phyloP scores from a whole-genome alignment of 768 basidiomycete genomes.

The Trametopsis cervina region DNA sequence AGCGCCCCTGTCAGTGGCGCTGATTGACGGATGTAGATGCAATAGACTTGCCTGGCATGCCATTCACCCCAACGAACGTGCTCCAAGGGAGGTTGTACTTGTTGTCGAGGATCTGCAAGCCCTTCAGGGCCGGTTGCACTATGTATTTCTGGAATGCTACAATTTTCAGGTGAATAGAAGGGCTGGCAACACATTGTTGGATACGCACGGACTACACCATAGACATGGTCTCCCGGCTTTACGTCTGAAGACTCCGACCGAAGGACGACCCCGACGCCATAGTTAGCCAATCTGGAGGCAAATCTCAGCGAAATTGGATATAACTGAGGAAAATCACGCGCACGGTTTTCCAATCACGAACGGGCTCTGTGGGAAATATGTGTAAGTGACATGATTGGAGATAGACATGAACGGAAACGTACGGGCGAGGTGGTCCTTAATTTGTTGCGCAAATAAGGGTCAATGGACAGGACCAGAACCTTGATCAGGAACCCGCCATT shows the following conservation, averaged over 20 bases:
- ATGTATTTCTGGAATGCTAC: constrained; percentile 36
- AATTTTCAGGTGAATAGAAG: not conserved
- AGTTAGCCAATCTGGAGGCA: constrained; percentile 17
- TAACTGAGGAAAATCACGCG: constrained; percentile 6
- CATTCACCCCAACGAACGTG: constrained; percentile 40
- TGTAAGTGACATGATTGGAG: too few species aligned
- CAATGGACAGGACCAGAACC: constrained; percentile 18
- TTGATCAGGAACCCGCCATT: constrained; percentile 25
- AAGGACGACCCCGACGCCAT: constrained; percentile 20
- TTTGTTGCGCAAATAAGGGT: constrained; percentile 15
- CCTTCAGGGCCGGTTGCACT: constrained; percentile 20
- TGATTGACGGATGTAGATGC: too few species aligned
- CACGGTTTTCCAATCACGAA: constrained; percentile 24
- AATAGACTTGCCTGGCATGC: constrained; percentile 35
- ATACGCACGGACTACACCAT: constrained; percentile 16
- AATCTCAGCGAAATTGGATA: constrained; percentile 25
- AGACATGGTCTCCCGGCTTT: constrained; percentile 21
- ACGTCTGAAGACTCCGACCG: constrained; percentile 19
- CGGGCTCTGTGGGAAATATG: too few species aligned
- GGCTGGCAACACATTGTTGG: constrained; percentile 36
- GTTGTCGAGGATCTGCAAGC: constrained; percentile 30
- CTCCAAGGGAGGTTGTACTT: constrained; percentile 41
- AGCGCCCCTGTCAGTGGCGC: not conserved
- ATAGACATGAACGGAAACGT: too few species aligned
- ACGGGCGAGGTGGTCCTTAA: too few species aligned